Evolutionary conservation across 2,329 filamentous ascomycete genomes (phyloP).

Genomic region (Fusarium sulawesiense): DNA sequence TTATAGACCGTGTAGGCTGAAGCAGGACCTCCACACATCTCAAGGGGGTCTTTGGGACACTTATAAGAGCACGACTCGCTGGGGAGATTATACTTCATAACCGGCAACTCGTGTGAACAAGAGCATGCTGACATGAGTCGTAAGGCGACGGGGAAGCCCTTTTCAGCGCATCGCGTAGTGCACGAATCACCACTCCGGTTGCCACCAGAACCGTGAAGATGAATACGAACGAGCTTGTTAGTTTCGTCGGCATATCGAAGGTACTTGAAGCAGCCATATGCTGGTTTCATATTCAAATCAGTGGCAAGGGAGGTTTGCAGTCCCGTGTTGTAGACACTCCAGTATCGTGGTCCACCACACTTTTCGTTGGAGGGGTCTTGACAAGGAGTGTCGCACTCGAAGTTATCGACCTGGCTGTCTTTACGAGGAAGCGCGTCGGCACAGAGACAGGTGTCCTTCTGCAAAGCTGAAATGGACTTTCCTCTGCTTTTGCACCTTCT

Average conservation of each 20-base stretch:
- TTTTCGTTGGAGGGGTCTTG: neutral
- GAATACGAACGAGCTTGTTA: neutral
- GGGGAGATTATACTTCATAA: neutral
- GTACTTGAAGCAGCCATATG: constrained; percentile 4
- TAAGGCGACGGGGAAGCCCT: neutral
- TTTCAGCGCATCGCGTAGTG: neutral
- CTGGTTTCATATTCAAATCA: neutral
- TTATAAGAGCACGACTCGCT: neutral
- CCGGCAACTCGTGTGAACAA: neutral
- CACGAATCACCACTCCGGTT: neutral
- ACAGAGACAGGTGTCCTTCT: neutral
- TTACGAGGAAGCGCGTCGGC: neutral
- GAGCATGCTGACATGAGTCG: neutral
- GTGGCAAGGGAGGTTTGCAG: neutral
- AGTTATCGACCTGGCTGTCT: neutral
- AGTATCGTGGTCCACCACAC: neutral
- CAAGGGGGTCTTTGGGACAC: neutral
- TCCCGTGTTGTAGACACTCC: neutral
- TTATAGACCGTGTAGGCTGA: constrained; percentile 3
- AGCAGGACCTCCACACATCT: constrained; percentile 6
- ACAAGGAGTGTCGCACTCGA: neutral
- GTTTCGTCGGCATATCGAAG: neutral
- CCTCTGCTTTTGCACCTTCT: neutral
- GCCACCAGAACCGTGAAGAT: neutral
- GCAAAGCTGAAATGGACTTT: neutral